Percentiles rank a stretch among this genome's conserved stretches.
Conservation (phyloP, 164 flowering plant species). For the Paratinospora sagittata region DNA sequence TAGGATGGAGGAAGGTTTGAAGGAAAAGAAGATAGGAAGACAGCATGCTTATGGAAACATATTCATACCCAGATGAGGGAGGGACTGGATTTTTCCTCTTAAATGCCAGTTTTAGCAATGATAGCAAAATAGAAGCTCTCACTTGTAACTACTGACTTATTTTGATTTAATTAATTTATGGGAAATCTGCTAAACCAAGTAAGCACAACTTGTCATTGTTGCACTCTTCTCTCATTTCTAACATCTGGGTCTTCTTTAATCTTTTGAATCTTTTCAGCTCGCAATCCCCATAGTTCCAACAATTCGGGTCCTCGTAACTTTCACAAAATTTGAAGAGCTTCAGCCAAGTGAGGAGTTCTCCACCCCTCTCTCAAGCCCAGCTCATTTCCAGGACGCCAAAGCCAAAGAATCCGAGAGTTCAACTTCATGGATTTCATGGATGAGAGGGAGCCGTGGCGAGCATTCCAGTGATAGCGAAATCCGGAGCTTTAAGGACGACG, state of each 20-base stretch:
- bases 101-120: not conserved
- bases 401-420: conserved; percentile 62
- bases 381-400: conserved; percentile 79
- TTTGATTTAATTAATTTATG: not conserved
- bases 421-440: conserved; percentile 96
- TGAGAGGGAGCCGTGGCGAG: conserved; percentile 77
- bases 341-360: conserved; percentile 86
- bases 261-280: conserved; percentile 38
- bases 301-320: conserved; percentile 82
- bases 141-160: not conserved
- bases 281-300: conserved; percentile 98
- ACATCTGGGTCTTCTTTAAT: not conserved
- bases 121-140: not conserved
- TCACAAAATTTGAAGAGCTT: conserved; percentile 95
- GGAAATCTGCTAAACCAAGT: not conserved
- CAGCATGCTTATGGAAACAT: not conserved
- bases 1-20: not conserved
- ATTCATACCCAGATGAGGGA: not conserved
- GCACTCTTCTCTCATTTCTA: not conserved
- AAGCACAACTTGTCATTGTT: not conserved
- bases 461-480: conserved; percentile 70
- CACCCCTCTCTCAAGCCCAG: conserved; percentile 95
- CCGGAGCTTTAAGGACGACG: conserved; percentile 59
- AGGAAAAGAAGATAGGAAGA: not conserved
- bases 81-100: not conserved